These are phyloP conservation scores for Hypocrella siamensis DNA, from an alignment of 2,329 filamentous ascomycete genomes.

Conservation along the genomic window DNA sequence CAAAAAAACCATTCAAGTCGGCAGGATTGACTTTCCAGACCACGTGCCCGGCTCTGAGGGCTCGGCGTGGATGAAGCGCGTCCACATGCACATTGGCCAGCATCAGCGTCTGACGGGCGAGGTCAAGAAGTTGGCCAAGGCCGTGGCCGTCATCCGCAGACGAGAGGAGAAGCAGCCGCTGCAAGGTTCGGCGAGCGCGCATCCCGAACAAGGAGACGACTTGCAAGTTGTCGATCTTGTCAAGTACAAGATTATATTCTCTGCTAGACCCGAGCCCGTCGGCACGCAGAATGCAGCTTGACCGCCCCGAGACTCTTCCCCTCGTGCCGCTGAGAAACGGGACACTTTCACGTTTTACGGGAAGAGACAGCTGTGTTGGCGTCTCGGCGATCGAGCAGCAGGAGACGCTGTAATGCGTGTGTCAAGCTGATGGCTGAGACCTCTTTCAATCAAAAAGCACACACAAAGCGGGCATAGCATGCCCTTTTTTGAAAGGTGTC, in stretches of 20 bases:
- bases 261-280: conserved; percentile 72
- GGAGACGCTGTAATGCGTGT: too few species aligned
- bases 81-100: conserved; percentile 75
- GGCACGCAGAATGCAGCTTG: conserved; percentile 18
- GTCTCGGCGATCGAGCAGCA: too few species aligned
- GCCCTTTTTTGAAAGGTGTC: too few species aligned
- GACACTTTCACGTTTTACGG: too few species aligned
- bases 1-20: conserved; percentile 30
- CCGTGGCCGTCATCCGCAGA: conserved; percentile 63
- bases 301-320: too few species aligned
- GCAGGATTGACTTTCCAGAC: conserved; percentile 63
- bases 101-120: conserved; percentile 84
- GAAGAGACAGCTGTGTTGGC: too few species aligned
- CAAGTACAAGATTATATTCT: conserved; percentile 76
- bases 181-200: conserved; percentile 24
- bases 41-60: conserved; percentile 34
- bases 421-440: too few species aligned
- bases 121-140: conserved; percentile 68
- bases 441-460: too few species aligned
- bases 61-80: conserved; percentile 75
- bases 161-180: conserved; percentile 25
- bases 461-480: too few species aligned
- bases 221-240: conserved; percentile 80
- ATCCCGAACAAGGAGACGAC: conserved; percentile 24
- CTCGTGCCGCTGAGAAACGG: too few species aligned